Conservation (phyloP, 2,329 filamentous ascomycete species). For the Didymella segeticola region DNA sequence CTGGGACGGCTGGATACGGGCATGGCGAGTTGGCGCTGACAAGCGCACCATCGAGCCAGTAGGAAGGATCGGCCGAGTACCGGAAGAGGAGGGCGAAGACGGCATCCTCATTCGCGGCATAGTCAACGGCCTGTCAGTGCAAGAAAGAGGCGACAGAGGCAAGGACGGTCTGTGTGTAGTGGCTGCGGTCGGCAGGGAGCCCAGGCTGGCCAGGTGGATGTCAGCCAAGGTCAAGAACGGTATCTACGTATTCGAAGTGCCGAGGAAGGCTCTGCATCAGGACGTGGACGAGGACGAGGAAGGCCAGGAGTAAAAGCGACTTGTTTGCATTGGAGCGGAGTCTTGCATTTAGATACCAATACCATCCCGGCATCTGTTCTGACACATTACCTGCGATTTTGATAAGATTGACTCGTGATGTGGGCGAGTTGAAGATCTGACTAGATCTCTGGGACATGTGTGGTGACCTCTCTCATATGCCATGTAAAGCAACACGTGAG, state of each 20-base stretch:
- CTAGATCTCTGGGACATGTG: no score
- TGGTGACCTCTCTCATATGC: background rate
- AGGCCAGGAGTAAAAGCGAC: conserved; percentile 13
- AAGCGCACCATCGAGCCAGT: conserved; percentile 78
- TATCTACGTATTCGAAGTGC: conserved; percentile 86
- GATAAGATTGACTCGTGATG: no score
- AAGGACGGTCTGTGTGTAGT: conserved; percentile 79
- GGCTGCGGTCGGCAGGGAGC: conserved; percentile 85
- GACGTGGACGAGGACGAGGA: conserved; percentile 19
- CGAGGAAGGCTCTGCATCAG: conserved; percentile 47
- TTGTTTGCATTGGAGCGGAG: conserved; percentile 19
- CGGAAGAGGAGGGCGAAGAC: conserved; percentile 27
- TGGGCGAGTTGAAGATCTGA: no score
- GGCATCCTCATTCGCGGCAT: conserved; percentile 68
- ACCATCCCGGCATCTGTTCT: conserved; percentile 22
- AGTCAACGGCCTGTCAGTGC: conserved; percentile 86
- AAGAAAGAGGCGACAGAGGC: conserved; percentile 81
- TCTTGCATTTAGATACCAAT: conserved; percentile 32
- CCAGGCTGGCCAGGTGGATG: conserved; percentile 84
- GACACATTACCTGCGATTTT: background rate
- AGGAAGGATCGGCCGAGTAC: conserved; percentile 65
- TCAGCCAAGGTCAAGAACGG: conserved; percentile 74
- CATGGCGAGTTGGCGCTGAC: conserved; percentile 77
- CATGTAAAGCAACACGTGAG: conserved; percentile 18
- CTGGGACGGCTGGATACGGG: conserved; percentile 88